phyloP scores from a whole-genome alignment of 2,329 filamentous ascomycete genomes.

The Sporothrix pallida region DNA sequence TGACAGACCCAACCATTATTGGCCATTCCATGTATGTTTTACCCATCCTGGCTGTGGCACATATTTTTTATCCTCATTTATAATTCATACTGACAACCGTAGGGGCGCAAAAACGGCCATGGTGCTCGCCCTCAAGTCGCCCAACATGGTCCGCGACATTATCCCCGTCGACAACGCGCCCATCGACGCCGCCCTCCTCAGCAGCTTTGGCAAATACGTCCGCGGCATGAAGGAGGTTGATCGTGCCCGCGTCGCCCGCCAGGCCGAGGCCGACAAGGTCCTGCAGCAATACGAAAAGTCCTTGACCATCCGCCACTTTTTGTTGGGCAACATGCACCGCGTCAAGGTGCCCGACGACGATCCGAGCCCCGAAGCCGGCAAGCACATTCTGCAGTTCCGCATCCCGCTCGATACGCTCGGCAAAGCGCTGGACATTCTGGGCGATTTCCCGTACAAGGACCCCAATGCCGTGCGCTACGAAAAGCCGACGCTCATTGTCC shows the following conservation, averaged over 20 bases:
- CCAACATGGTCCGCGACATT: slow-evolving; percentile 70
- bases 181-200: slow-evolving; percentile 75
- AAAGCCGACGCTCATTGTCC: slow-evolving; percentile 80
- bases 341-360: slow-evolving; percentile 43
- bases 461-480: slow-evolving; percentile 71
- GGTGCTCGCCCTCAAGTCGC: slow-evolving; percentile 76
- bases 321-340: slow-evolving; percentile 82
- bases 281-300: slow-evolving; percentile 75
- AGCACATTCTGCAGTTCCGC: slow-evolving; percentile 68
- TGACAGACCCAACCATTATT: slow-evolving; percentile 78
- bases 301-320: slow-evolving; percentile 82
- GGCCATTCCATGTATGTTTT: slow-evolving; percentile 84
- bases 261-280: slow-evolving; percentile 80
- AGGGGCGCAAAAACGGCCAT: slow-evolving; percentile 91
- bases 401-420: slow-evolving; percentile 77
- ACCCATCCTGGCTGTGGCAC: background rate
- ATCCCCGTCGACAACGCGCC: slow-evolving; percentile 93
- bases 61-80: background rate
- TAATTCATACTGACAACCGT: background rate
- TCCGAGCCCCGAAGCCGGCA: slow-evolving; percentile 21
- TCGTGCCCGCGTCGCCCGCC: slow-evolving; percentile 66
- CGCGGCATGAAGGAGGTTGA: slow-evolving; percentile 85
- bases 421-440: slow-evolving; percentile 72
- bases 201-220: slow-evolving; percentile 79
- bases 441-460: slow-evolving; percentile 85